Conservation (phyloP, 1,139 yeast species). For the Scheffersomyces parashehatae region DNA sequence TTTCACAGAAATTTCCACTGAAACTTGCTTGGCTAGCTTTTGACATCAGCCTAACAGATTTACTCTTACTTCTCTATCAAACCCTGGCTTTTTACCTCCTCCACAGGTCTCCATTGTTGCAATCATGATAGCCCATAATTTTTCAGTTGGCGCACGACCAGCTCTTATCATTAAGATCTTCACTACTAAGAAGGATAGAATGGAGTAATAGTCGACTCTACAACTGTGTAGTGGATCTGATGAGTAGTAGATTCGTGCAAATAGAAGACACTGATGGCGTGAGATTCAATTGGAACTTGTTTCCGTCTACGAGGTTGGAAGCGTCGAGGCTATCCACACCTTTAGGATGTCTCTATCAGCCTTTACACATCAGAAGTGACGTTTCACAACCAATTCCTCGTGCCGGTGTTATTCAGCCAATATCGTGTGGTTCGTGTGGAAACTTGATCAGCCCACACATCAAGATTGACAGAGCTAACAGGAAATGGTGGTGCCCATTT, state of each 20-base stretch:
- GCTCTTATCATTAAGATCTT: no score
- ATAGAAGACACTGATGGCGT: slow-evolving; percentile 25
- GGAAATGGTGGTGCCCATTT: slow-evolving; percentile 46
- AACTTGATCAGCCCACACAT: slow-evolving; percentile 30
- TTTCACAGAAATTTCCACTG: no score
- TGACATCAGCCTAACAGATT: no score
- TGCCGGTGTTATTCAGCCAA: slow-evolving; percentile 10
- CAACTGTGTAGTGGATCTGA: not conserved
- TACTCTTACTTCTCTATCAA: no score
- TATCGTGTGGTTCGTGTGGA: slow-evolving; percentile 29
- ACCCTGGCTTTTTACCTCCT: no score
- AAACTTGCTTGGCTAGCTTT: no score
- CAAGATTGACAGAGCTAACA: slow-evolving; percentile 29
- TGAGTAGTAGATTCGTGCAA: not conserved
- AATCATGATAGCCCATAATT: no score
- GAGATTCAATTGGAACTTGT: slow-evolving; percentile 58
- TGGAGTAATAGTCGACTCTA: no score
- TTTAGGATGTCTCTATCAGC: slow-evolving; percentile 39
- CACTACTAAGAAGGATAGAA: no score
- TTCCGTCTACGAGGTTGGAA: slow-evolving; percentile 44
- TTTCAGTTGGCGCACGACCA: no score
- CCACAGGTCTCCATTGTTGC: no score
- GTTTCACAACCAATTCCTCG: slow-evolving; percentile 4
- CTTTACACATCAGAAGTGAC: slow-evolving; percentile 16
- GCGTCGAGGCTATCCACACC: slow-evolving; percentile 35